A percentile compares a stretch with the other conserved stretches of the same genome.
phyloP scores from a whole-genome alignment of 2,329 filamentous ascomycete genomes.

The Orbilia javanica region DNA sequence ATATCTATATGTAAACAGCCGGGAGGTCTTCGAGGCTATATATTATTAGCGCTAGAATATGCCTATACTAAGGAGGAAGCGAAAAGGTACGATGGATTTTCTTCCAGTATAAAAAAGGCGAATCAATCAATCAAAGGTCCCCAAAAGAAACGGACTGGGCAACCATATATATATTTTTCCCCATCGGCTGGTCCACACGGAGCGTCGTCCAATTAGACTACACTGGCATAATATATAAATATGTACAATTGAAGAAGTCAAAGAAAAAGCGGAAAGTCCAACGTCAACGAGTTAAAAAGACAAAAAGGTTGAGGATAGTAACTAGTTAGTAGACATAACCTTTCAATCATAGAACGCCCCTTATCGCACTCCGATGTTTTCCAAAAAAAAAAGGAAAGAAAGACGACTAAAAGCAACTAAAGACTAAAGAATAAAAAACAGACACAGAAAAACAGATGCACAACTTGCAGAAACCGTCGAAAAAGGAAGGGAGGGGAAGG shows the following conservation, averaged over 20 bases:
- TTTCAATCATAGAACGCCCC: conserved; percentile 47
- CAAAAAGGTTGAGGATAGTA: conserved; percentile 20
- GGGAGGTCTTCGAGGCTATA: too few relatives aligned
- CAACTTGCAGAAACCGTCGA: conserved; percentile 17
- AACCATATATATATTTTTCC: conserved; percentile 4
- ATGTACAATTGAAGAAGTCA: conserved; percentile 44
- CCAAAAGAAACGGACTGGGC: neutral
- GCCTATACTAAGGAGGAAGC: too few relatives aligned
- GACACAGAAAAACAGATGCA: neutral
- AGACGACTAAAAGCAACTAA: too few relatives aligned
- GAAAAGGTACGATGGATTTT: too few relatives aligned
- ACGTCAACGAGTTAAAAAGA: conserved; percentile 26
- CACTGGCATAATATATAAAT: conserved; percentile 24
- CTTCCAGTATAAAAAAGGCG: too few relatives aligned
- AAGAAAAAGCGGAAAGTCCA: neutral
- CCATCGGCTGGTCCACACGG: conserved; percentile 2
- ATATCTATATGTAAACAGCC: too few relatives aligned
- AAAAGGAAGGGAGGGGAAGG: neutral
- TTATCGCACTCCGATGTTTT: conserved; percentile 47
- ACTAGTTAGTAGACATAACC: conserved; percentile 34
- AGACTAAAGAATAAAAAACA: neutral
- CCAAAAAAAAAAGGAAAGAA: conserved; percentile 26
- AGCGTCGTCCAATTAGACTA: conserved; percentile 32
- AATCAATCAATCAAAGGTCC: neutral
- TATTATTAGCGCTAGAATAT: too few relatives aligned